Base-by-base conservation (phyloP, 1,284 basidiomycete genomes). In the Stereum hirsutum region DNA sequence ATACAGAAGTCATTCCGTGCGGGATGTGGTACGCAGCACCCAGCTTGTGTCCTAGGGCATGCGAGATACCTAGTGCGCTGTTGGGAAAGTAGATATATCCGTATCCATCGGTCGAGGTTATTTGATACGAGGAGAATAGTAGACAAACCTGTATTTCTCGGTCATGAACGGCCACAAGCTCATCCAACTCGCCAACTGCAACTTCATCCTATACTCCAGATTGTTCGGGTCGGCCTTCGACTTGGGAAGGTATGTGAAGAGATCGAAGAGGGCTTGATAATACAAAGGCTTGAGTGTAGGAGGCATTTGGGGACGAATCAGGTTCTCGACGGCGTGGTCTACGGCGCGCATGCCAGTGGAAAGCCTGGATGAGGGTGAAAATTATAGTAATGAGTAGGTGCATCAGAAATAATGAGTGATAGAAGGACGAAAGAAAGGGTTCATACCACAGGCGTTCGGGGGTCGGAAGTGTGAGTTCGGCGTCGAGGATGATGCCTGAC, bases 121-220 rank as follows among this genome's bases (percentile, higher is more conserved):
- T 11, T 19, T 28, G 11, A 2, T 26, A 26, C 6, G 6, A 20
- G 24, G 23, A 6, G n/a, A 21, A 19, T 20, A 33, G 21, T 30
- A 28, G 32, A 43, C 57, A 46, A 46, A 77, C 81, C 65, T 66
- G 49, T 78, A 73, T 52, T 63, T 69, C 52, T 78, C 77, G 14
- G 66, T 47, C 58, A 70, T 71, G 42, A 69, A 62, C 0, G 86
- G 85, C 79, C 81, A 89, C 11, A 88, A 57, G 42, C 80, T 83
- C 78, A 84, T 84, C 84, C 84, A 89, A 1, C 81, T 74, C 0
- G 85, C 88, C 26, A 89, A 49, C 57, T 86, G 78, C 5, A 89
- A 66, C 52, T 74, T 78, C 53, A 88, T 82, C 15, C 89, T 72
- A 38, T 70, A 57, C 12, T 70, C 71, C 15, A 89, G 47, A 47